Evolutionary conservation across 768 basidiomycete species (phyloP).

Genomic region (Boletus reticulatus): DNA sequence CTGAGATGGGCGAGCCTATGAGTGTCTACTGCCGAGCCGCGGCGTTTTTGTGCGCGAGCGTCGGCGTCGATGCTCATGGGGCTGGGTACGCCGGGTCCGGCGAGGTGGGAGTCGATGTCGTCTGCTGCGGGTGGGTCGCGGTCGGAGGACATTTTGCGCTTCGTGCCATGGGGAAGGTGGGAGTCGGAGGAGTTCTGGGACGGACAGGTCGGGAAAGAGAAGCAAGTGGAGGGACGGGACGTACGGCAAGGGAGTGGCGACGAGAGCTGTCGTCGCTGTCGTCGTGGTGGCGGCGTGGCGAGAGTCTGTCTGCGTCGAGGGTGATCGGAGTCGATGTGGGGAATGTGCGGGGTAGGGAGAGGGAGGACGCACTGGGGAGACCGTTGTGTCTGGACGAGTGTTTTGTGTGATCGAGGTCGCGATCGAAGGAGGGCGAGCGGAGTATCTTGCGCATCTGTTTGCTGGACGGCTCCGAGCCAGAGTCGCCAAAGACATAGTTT

Average conservation of each 20-base stretch:
- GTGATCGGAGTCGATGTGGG: slow-evolving; percentile 8
- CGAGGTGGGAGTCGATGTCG: slow-evolving; percentile 64
- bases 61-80: slow-evolving; percentile 57
- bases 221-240: slow-evolving; percentile 21
- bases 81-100: slow-evolving; percentile 66
- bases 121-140: slow-evolving; percentile 51
- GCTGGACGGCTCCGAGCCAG: slow-evolving; percentile 36
- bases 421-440: slow-evolving; percentile 55
- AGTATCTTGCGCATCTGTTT: slow-evolving; percentile 54
- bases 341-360: slow-evolving; percentile 7
- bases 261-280: slow-evolving; percentile 68
- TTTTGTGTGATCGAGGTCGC: slow-evolving; percentile 26
- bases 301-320: slow-evolving; percentile 30
- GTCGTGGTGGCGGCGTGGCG: slow-evolving; percentile 38
- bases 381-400: slow-evolving; percentile 22
- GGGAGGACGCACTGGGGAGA: slow-evolving; percentile 20
- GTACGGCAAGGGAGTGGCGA: slow-evolving; percentile 68
- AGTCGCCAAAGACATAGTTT: slow-evolving; percentile 69
- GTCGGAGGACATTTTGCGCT: slow-evolving; percentile 82
- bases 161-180: slow-evolving; percentile 58
- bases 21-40: slow-evolving; percentile 81
- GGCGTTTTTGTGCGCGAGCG: slow-evolving; percentile 74
- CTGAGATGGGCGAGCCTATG: slow-evolving; percentile 72
- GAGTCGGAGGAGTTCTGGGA: slow-evolving; percentile 37
- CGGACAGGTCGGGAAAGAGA: neutral